These are phyloP conservation scores for Aspergillus intermedius DNA, from an alignment of 2,329 filamentous ascomycete species.

Conservation along the genomic window DNA sequence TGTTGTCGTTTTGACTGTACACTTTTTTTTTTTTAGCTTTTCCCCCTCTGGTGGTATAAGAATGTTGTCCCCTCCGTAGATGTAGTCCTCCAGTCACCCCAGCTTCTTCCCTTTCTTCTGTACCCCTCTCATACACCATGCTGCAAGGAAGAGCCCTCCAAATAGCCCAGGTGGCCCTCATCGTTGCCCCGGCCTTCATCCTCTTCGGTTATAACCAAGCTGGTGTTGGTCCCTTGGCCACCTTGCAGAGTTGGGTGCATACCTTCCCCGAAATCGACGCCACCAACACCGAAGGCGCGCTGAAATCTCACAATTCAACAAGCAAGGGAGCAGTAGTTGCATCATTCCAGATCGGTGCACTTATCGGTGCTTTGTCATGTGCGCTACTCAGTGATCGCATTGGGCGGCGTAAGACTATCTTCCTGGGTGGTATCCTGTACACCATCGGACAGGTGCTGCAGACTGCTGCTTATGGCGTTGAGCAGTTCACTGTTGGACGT, in stretches of 20 bases:
- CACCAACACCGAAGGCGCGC: constrained; percentile 20
- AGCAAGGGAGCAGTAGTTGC: constrained; percentile 22
- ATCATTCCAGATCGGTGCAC: constrained; percentile 15
- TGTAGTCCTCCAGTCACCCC: background rate
- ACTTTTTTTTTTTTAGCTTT: background rate
- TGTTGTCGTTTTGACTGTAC: background rate
- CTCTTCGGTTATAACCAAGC: constrained; percentile 24
- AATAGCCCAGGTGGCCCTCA: constrained; percentile 16
- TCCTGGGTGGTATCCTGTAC: constrained; percentile 33
- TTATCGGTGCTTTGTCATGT: constrained; percentile 16
- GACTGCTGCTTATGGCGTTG: constrained; percentile 36
- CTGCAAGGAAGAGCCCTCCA: constrained; percentile 9
- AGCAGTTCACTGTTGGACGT: constrained; percentile 44
- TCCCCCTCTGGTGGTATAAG: background rate
- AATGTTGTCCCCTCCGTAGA: background rate
- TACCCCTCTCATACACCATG: background rate
- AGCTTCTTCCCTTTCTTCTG: background rate
- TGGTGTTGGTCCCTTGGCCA: constrained; percentile 16
- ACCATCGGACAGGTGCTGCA: constrained; percentile 32
- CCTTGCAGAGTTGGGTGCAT: constrained; percentile 29
- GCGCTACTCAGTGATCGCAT: constrained; percentile 38
- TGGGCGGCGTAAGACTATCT: constrained; percentile 43
- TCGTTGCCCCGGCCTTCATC: constrained; percentile 18
- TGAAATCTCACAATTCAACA: constrained; percentile 16
- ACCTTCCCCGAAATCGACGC: constrained; percentile 52